Evolutionary conservation across 257 asterid species (phyloP).

Genomic region (Forsythia viridissima): DNA sequence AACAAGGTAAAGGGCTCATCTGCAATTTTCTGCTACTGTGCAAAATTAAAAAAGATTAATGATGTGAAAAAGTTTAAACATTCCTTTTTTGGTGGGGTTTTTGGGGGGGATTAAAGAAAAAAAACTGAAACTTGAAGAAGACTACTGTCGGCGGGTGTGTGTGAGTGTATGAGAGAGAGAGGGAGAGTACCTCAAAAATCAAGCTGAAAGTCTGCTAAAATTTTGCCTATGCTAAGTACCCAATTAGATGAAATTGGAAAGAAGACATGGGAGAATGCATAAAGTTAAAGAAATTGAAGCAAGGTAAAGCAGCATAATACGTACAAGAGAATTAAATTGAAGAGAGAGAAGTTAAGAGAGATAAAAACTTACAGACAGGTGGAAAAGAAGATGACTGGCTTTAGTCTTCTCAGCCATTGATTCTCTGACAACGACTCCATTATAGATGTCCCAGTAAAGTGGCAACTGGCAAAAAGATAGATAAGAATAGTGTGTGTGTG

Average conservation of each 20-base stretch:
- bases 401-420: conserved; percentile 72
- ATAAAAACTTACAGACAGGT: conserved; percentile 41
- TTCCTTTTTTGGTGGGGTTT: conserved; percentile 15
- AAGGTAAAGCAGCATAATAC: neutral
- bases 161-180: neutral
- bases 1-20: conserved; percentile 13
- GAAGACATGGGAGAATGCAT: neutral
- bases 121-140: conserved; percentile 23
- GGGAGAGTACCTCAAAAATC: conserved; percentile 43
- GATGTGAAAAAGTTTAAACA: conserved; percentile 14
- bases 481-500: conserved; percentile 20
- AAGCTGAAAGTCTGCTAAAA: conserved; percentile 29
- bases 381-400: conserved; percentile 51
- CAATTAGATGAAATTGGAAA: neutral
- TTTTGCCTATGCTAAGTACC: neutral
- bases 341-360: neutral
- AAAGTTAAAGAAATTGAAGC: conserved; percentile 17
- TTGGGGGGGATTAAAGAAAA: conserved; percentile 19
- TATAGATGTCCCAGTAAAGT: conserved; percentile 44
- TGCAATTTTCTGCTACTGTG: conserved; percentile 8
- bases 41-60: neutral
- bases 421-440: conserved; percentile 75
- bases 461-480: conserved; percentile 43
- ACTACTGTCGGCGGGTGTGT: neutral
- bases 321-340: neutral